A percentile compares a stretch with the other conserved stretches of the same genome.
These are phyloP conservation scores for Penicillium samsonianum DNA, from an alignment of 495 filamentous ascomycete genomes.

Conservation along the genomic window DNA sequence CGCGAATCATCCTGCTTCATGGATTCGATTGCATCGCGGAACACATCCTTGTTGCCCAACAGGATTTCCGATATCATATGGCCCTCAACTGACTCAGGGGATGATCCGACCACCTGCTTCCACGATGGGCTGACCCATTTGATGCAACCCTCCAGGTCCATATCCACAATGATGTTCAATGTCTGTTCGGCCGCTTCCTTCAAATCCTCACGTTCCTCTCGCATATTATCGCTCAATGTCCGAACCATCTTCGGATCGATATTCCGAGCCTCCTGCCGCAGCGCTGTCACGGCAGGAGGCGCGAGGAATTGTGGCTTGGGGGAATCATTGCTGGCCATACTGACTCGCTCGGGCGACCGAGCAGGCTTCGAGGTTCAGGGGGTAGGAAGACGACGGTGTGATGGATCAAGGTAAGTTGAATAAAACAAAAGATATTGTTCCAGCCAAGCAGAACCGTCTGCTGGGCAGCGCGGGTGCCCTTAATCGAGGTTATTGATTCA, in stretches of 20 bases:
- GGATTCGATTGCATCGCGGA: constrained; percentile 77
- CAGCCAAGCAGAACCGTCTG: constrained; percentile 48
- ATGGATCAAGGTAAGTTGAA: constrained; percentile 3
- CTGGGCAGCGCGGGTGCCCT: constrained; percentile 53
- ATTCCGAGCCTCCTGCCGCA: constrained; percentile 54
- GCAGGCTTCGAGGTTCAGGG: not conserved
- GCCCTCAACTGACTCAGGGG: constrained; percentile 70
- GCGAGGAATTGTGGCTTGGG: constrained; percentile 47
- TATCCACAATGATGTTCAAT: constrained; percentile 90
- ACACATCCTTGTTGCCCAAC: constrained; percentile 73
- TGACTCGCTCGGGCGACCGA: constrained; percentile 26
- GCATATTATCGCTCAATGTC: constrained; percentile 65
- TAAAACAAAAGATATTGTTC: constrained; percentile 1
- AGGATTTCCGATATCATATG: constrained; percentile 79
- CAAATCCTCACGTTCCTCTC: constrained; percentile 84
- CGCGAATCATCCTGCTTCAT: constrained; percentile 92
- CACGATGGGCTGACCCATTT: constrained; percentile 98
- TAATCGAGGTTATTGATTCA: constrained; percentile 46
- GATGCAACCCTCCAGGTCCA: constrained; percentile 83
- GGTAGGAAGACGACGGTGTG: constrained; percentile 2
- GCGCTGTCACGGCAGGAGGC: constrained; percentile 54
- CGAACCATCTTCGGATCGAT: constrained; percentile 56
- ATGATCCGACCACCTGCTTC: constrained; percentile 86
- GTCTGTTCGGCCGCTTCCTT: constrained; percentile 96
- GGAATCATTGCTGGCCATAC: constrained; percentile 48